These are phyloP conservation scores for Pisolithus thermaeus DNA, from an alignment of 1,284 basidiomycete species.

Conservation along the genomic window DNA sequence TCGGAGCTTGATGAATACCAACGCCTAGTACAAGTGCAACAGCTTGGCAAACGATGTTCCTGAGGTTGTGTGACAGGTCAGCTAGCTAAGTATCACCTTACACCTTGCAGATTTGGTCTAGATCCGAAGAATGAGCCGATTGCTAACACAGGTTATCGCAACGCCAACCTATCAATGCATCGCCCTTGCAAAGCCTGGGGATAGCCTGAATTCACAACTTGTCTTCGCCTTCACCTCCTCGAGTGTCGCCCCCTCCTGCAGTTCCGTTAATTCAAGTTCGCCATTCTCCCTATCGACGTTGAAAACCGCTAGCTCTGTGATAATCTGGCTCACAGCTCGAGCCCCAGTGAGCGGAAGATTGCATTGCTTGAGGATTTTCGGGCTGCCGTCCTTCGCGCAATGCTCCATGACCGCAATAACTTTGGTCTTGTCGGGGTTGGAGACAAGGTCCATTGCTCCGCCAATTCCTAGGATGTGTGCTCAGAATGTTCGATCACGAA, in stretches of 20 bases:
- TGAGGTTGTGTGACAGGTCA: too few relatives aligned
- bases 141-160: too few relatives aligned
- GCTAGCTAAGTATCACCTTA: too few relatives aligned
- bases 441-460: constrained; percentile 94
- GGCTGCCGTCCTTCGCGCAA: constrained; percentile 81
- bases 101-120: too few relatives aligned
- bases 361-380: constrained; percentile 84
- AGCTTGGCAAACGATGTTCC: too few relatives aligned
- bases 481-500: too few relatives aligned
- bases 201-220: constrained; percentile 68
- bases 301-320: constrained; percentile 92
- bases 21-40: too few relatives aligned
- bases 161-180: not conserved
- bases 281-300: constrained; percentile 76
- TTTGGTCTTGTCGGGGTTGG: constrained; percentile 87
- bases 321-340: constrained; percentile 80
- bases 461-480: constrained; percentile 62
- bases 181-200: constrained; percentile 35
- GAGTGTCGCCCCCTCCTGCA: constrained; percentile 77
- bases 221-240: constrained; percentile 87
- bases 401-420: constrained; percentile 89
- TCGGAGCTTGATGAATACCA: too few relatives aligned
- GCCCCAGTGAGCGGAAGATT: constrained; percentile 85
- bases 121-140: too few relatives aligned
- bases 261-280: constrained; percentile 72